A percentile compares a stretch with the other conserved stretches of the same genome.
These are phyloP conservation scores for Linum lewisii DNA, from an alignment of 345 rosid genomes.

Conservation along the genomic window DNA sequence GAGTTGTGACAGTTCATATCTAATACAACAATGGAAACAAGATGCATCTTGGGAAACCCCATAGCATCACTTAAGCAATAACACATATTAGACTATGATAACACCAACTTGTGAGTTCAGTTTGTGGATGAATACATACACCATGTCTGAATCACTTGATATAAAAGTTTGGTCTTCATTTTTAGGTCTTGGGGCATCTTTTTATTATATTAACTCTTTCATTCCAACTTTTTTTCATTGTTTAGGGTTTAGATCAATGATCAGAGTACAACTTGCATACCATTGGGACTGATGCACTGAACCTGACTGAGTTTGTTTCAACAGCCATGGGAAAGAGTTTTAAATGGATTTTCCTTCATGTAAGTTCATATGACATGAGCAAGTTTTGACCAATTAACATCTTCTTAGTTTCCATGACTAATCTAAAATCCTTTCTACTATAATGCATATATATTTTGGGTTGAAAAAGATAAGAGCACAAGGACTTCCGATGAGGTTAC, in stretches of 20 bases:
- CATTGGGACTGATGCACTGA: not conserved
- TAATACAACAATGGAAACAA: too few species aligned
- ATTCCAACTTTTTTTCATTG: too few species aligned
- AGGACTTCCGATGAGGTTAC: constrained; percentile 32
- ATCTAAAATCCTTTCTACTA: not conserved
- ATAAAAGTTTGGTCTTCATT: too few species aligned
- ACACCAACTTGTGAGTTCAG: too few species aligned
- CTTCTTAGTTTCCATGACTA: not conserved
- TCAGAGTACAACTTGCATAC: not conserved
- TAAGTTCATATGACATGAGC: constrained; percentile 6
- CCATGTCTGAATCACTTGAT: too few species aligned
- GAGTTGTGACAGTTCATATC: too few species aligned
- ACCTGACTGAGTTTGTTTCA: constrained; percentile 1
- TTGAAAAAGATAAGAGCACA: constrained; percentile 19
- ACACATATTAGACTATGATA: too few species aligned
- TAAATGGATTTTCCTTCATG: not conserved
- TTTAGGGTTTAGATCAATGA: constrained; percentile 24
- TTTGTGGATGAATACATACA: too few species aligned
- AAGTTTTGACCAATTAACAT: not conserved
- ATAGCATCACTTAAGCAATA: too few species aligned
- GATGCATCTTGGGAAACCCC: too few species aligned
- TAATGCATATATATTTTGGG: constrained; percentile 36
- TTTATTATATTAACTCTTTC: too few species aligned
- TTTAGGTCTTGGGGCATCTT: too few species aligned
- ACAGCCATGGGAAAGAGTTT: not conserved